Evolutionary conservation across 129 eudicot genomes (phyloP).

Genomic region (carrot (Daucus carota)): DH1_v3.0 NC_030381.2:51548001-51548500

Average conservation of each 20-base stretch:
- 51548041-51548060: background rate
- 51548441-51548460: background rate
- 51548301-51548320: background rate
- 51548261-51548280: background rate
- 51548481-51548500: background rate
- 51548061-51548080: background rate
- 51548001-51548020: background rate
- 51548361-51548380: background rate
- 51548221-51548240: background rate
- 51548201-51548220: background rate
- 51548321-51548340: background rate
- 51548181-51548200: background rate
- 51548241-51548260: background rate
- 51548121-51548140: background rate
- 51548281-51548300: background rate
- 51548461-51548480: constrained; percentile 1
- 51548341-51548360: background rate
- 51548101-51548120: background rate
- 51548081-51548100: background rate
- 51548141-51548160: background rate
- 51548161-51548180: background rate
- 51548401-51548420: background rate
- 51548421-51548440: background rate
- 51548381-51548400: background rate
- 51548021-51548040: constrained; percentile 4